Conservation (phyloP, 139 green algal genomes). For the Edaphochlamys debaryana region DNA sequence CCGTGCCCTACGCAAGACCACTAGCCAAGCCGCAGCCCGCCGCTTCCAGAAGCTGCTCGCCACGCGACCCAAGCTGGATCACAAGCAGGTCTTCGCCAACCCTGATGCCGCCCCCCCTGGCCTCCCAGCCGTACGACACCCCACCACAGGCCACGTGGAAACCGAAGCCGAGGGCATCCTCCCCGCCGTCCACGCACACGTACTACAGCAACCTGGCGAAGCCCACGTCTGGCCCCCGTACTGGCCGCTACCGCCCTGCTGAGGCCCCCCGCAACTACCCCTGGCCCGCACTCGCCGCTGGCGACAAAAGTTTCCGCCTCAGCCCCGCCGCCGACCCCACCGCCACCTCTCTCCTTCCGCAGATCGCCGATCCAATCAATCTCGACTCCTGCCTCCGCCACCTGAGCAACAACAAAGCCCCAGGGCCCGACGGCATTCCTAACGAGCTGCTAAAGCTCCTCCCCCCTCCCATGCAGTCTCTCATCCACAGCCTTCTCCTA, state of each 20-base stretch:
- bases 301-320: neutral
- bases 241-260: neutral
- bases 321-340: no score
- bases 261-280: neutral
- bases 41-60: no score
- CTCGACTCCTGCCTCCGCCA: slow-evolving; percentile 16
- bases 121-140: no score
- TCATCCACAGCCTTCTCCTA: neutral
- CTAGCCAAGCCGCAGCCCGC: no score
- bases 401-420: slow-evolving; percentile 29
- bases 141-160: no score
- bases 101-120: no score
- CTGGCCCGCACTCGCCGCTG: neutral
- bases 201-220: neutral
- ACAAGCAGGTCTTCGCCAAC: no score
- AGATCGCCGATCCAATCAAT: neutral
- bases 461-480: slow-evolving; percentile 2
- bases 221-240: neutral
- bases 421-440: slow-evolving; percentile 38
- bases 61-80: no score
- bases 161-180: neutral
- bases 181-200: neutral
- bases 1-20: no score
- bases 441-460: slow-evolving; percentile 54
- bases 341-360: neutral